Evolutionary conservation across 179 eudicot species (phyloP), one percentile per base, ranked within the genome.

Genomic region (Gypsophila paniculata): DNA sequence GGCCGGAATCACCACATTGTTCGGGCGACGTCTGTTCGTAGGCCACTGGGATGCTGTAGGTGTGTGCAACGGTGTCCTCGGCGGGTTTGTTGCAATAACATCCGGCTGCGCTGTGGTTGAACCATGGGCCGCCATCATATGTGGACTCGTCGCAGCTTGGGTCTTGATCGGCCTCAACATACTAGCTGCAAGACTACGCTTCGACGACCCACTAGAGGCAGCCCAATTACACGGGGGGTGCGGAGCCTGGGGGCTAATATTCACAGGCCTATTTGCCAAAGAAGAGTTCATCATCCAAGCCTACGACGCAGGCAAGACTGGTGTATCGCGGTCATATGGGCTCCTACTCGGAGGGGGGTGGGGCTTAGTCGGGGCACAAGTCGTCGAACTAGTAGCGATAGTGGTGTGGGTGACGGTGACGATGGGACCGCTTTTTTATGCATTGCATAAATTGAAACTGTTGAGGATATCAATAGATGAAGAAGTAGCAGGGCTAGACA

Each of bases 31-130:
- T 32, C 15, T 89, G 5, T 67, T 89, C 2, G 79, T 83, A 21
- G 96, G 96, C 57, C 96, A 89, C 54, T 89, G 96, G 96, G 90
- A 89, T 18, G 86, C 86, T 0, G 51, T 88, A 0, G 92, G 81
- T 38, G 92, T 89, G 3, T 88, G 96, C 73, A 88, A 89, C n/a
- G 96, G 96, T 10, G 70, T 89, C 69, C 83, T 89, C 0, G 96
- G 90, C 8, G 91, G 96, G 64, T 89, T 88, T 23, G 90, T 86
- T 5, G 90, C 96, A 2, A 89, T 89, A 75, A 89, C 96, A 0
- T 86, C 96, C 0, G 95, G 95, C 5, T 87, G 91, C 71, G 53
- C 94, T 0, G 88, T 89, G 71, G 88, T 87, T 17, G 94, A 87
- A 58, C 91, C 91, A 0, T 87, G 80, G 80, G 80, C 80, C 10